Evolutionary conservation across 192 early-diverging fungal species (phyloP), one percentile per base, ranked within the genome.

Genomic region (Ramicandelaber brevisporus): DNA sequence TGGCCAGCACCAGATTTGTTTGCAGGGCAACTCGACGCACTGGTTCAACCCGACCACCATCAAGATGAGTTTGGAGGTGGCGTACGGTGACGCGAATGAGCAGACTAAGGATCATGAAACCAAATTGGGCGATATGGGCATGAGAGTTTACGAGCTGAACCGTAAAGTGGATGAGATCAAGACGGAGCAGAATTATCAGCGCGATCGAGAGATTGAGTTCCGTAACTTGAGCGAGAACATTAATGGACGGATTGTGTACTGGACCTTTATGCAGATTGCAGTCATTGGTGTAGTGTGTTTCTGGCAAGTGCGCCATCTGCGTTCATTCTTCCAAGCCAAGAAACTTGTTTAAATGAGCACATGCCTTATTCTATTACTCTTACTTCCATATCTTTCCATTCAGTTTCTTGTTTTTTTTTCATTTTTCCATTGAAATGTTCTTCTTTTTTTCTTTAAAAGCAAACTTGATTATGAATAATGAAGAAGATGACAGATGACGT

Each of bases 1-100:
- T 20, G 87, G 89, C 26, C 71, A 87, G 42, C 87, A 98, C 50
- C 51, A 63, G 10, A 82, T 98, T 30, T 98, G 93, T 50, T 52
- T 98, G 29, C 66, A 59, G 37, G 58, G 61, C 6, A 55, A 52
- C 2, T 50, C 61, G 10, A 47, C 58, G 18, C 55, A 63, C n/a
- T 83, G 77, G 78, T 67, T 86, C 48, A 55, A 62, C 14, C 57
- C 61, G 10, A 50, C 56, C 27, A 33, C 34, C 13, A 43, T 44
- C 2, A 53, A 41, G 41, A 46, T 45, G 24, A 53, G 64, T 14
- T 47, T 78, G 13, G 73, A 78, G 29, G 48, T 80, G 21, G 50
- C 50, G 22, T 61, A 72, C 33, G 77, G 77, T 21, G 67, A 78
- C 27, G 47, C 64, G 3, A 53, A 56, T 6, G 61, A 58, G 24